These are phyloP conservation scores for Blechomonas ayalai DNA, from an alignment of 208 protist species.

Conservation along the genomic window DNA sequence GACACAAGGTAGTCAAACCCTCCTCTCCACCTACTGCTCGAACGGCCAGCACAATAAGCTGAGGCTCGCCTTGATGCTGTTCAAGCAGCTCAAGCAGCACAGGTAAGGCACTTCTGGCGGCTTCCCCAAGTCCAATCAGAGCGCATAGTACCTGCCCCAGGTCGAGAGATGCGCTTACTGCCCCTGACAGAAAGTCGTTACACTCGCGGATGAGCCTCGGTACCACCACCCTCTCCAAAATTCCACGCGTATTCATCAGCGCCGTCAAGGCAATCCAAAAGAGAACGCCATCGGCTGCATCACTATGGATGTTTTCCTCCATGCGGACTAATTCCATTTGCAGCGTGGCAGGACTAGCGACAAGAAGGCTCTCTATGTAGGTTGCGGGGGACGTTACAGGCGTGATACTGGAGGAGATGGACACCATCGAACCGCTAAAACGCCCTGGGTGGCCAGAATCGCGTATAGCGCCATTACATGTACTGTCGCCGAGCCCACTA, in stretches of 20 bases:
- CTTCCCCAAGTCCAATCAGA: slow-evolving; percentile 40
- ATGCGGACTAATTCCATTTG: too few species aligned
- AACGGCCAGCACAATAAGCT: slow-evolving; percentile 50
- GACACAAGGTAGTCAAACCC: slow-evolving; percentile 13
- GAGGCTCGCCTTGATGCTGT: slow-evolving; percentile 6
- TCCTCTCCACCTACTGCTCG: slow-evolving; percentile 36
- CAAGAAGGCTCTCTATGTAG: too few species aligned
- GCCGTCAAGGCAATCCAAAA: slow-evolving; percentile 37
- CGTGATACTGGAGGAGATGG: too few species aligned
- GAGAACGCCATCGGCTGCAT: too few species aligned
- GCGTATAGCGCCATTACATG: too few species aligned
- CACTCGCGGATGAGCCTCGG: slow-evolving; percentile 31
- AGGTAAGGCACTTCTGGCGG: slow-evolving; percentile 16
- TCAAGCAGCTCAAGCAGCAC: slow-evolving; percentile 32
- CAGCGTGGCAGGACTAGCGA: too few species aligned
- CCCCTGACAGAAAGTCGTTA: slow-evolving; percentile 7
- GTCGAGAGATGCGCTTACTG: too few species aligned
- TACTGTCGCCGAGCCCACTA: too few species aligned
- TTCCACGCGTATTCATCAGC: slow-evolving; percentile 32
- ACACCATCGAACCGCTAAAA: too few species aligned
- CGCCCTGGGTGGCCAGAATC: too few species aligned
- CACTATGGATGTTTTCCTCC: slow-evolving; percentile 2
- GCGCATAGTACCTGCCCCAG: slow-evolving; percentile 35
- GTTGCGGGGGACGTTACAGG: too few species aligned
- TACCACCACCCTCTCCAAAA: slow-evolving; percentile 31